A percentile compares a stretch with the other conserved stretches of the same genome.
Evolutionary conservation across 495 filamentous ascomycete species (phyloP).

Genomic region (Talaromyces nanjingensis): DNA sequence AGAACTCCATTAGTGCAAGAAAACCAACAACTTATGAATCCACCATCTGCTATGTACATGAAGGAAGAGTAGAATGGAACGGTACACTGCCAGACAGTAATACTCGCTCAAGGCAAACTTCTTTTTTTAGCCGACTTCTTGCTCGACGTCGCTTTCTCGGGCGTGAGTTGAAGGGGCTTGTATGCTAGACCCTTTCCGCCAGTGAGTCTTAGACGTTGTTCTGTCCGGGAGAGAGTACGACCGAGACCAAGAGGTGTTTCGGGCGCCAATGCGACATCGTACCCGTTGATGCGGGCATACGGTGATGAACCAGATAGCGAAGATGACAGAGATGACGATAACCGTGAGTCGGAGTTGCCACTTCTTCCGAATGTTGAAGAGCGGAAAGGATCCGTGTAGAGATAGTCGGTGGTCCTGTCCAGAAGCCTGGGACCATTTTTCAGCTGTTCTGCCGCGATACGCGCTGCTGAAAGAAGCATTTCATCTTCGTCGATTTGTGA

Average conservation of each 20-base stretch:
- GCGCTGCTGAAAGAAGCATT: slow-evolving; percentile 33
- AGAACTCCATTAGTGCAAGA: neutral
- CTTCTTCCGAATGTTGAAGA: slow-evolving; percentile 25
- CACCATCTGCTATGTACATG: neutral
- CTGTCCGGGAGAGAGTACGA: slow-evolving; percentile 33
- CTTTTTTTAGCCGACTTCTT: neutral
- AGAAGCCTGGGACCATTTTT: slow-evolving; percentile 30
- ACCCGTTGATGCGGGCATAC: slow-evolving; percentile 22
- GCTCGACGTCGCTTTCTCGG: slow-evolving; percentile 16
- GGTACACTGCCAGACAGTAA: neutral
- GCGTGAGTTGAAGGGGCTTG: slow-evolving; percentile 30
- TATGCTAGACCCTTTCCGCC: slow-evolving; percentile 36
- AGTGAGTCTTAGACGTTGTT: slow-evolving; percentile 32
- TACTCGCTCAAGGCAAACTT: neutral
- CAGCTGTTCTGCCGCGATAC: slow-evolving; percentile 35
- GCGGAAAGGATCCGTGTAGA: slow-evolving; percentile 14
- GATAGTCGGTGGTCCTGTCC: slow-evolving; percentile 17
- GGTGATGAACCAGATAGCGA: slow-evolving; percentile 21
- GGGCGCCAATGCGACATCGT: slow-evolving; percentile 33
- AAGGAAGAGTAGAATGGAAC: neutral
- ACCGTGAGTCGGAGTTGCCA: neutral
- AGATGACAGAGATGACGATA: neutral
- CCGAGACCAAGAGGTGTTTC: slow-evolving; percentile 30
- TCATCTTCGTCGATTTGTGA: slow-evolving; percentile 38
- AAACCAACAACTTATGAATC: neutral